These are phyloP conservation scores for Diaporthe citri DNA, from an alignment of 2,329 filamentous ascomycete genomes.

Conservation along the genomic window DNA sequence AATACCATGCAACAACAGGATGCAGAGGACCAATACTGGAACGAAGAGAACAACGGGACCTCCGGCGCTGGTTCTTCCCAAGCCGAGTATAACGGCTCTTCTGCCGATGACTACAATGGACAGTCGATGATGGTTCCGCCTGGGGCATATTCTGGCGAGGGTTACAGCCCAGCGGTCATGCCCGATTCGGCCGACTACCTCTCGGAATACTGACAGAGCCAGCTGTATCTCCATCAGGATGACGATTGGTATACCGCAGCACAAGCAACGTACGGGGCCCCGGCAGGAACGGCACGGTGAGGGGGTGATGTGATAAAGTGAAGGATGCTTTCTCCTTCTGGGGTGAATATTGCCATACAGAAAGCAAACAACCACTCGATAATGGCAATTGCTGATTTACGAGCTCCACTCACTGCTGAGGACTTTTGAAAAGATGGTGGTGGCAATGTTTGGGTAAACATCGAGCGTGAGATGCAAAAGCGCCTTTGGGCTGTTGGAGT, in stretches of 20 bases:
- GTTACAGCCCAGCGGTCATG: conserved; percentile 28
- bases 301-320: no score
- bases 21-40: neutral
- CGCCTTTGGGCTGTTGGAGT: neutral
- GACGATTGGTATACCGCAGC: conserved; percentile 19
- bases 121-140: neutral
- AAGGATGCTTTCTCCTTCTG: neutral
- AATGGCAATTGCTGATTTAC: neutral
- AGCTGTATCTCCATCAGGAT: conserved; percentile 28
- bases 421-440: no score
- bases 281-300: neutral
- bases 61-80: neutral
- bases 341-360: no score
- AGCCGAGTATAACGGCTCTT: no score
- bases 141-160: conserved; percentile 4
- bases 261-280: neutral
- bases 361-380: neutral
- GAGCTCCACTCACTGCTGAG: neutral
- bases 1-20: neutral
- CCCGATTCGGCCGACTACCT: conserved; percentile 18
- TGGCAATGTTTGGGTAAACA: neutral
- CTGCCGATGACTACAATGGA: neutral
- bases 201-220: conserved; percentile 19
- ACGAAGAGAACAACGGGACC: neutral
- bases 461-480: neutral